A percentile compares a stretch with the other conserved stretches of the same genome.
Conservation (phyloP, 2,329 filamentous ascomycete species). For the Paramyrothecium sp. region DNA sequence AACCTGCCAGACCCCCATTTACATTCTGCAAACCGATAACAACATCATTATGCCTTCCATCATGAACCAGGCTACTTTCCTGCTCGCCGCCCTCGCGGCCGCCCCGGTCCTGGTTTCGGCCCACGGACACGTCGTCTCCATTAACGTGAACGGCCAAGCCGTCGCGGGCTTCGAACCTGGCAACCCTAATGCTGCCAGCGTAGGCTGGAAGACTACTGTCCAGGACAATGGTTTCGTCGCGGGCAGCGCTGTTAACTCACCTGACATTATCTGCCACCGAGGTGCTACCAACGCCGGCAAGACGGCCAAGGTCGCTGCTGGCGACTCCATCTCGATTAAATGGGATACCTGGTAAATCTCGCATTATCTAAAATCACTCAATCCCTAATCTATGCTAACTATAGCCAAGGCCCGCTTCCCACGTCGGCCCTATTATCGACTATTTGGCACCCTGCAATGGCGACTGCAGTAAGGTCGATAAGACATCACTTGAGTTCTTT, state of each 20-base stretch:
- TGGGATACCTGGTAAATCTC: slow-evolving; percentile 33
- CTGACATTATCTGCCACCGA: slow-evolving; percentile 47
- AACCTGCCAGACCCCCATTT: too few species aligned
- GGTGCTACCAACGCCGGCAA: slow-evolving; percentile 33
- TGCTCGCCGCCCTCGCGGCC: not conserved
- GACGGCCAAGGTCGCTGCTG: slow-evolving; percentile 36
- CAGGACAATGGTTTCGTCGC: slow-evolving; percentile 49
- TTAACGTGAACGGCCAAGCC: not conserved
- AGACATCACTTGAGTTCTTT: slow-evolving; percentile 55
- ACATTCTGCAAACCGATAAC: not conserved
- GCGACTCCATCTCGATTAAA: slow-evolving; percentile 35
- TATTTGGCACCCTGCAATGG: slow-evolving; percentile 61
- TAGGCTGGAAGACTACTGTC: slow-evolving; percentile 6
- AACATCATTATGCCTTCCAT: not conserved
- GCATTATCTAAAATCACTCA: too few species aligned
- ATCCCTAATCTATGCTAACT: not conserved
- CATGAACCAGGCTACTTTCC: not conserved
- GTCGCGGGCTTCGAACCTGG: not conserved
- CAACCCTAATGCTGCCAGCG: slow-evolving; percentile 1
- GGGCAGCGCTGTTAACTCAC: slow-evolving; percentile 31
- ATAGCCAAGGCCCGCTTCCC: slow-evolving; percentile 29
- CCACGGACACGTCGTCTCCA: slow-evolving; percentile 1
- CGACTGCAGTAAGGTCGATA: slow-evolving; percentile 53
- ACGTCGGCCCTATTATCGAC: slow-evolving; percentile 56
- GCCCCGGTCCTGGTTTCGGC: not conserved